Conservation (phyloP, 805 yeast species). For the Sporopachydermia quercuum region DNA sequence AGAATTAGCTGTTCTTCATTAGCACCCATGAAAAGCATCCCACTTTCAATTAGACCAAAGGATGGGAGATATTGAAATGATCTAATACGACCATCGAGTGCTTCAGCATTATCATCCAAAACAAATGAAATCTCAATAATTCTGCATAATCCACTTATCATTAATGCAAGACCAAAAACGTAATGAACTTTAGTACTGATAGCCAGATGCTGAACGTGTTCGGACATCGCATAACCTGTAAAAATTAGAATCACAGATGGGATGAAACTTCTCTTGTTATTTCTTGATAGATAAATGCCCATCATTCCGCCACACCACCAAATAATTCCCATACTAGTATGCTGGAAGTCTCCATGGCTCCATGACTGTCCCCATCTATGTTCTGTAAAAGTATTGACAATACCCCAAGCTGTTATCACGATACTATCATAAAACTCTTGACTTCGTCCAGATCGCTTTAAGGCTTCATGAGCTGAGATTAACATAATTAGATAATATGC, state of each 20-base stretch:
- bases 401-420: slow-evolving; percentile 80
- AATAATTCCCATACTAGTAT: slow-evolving; percentile 88
- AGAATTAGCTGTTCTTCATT: slow-evolving; percentile 73
- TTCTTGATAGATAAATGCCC: slow-evolving; percentile 64
- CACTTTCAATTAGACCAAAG: slow-evolving; percentile 61
- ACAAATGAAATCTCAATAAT: slow-evolving; percentile 69
- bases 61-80: slow-evolving; percentile 85
- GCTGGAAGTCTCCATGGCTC: slow-evolving; percentile 90
- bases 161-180: slow-evolving; percentile 69
- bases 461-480: slow-evolving; percentile 50
- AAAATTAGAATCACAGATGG: slow-evolving; percentile 74
- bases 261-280: slow-evolving; percentile 52
- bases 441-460: slow-evolving; percentile 29
- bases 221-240: slow-evolving; percentile 92
- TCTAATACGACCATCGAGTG: slow-evolving; percentile 29
- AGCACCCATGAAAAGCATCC: slow-evolving; percentile 81
- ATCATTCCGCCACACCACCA: slow-evolving; percentile 94
- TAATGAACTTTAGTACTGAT: slow-evolving; percentile 81
- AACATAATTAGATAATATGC: slow-evolving; percentile 51
- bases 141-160: slow-evolving; percentile 63
- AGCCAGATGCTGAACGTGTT: slow-evolving; percentile 61
- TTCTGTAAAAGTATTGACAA: slow-evolving; percentile 89
- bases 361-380: slow-evolving; percentile 94
- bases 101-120: slow-evolving; percentile 34
- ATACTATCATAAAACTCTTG: slow-evolving; percentile 79